Evolutionary conservation across 176 grass and related monocot species (phyloP).

Genomic region (Echinochloa phyllopogon): DNA sequence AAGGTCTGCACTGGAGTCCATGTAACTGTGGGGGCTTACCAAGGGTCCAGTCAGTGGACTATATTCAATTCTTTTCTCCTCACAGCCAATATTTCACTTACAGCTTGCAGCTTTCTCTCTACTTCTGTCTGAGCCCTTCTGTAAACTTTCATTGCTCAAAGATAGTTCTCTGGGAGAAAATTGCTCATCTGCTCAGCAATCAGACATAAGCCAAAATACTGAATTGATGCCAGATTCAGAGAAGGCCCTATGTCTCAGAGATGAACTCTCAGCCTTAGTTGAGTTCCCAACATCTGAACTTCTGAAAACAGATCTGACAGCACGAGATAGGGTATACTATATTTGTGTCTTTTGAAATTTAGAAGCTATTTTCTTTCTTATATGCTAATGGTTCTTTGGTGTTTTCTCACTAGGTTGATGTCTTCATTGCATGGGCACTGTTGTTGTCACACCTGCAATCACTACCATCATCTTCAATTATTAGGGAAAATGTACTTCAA

Average conservation of each 20-base stretch:
- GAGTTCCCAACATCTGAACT: conserved; percentile 69
- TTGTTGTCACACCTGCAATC: conserved; percentile 74
- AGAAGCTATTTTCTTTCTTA: conserved; percentile 21
- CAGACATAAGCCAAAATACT: conserved; percentile 38
- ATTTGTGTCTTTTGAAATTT: conserved; percentile 11
- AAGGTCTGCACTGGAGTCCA: conserved; percentile 78
- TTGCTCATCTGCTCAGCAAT: conserved; percentile 37
- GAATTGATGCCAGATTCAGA: conserved; percentile 57
- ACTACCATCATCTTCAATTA: conserved; percentile 58
- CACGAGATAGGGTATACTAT: conserved; percentile 65
- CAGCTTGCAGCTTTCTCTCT: conserved; percentile 82
- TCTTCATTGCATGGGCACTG: conserved; percentile 78
- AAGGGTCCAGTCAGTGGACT: conserved; percentile 72
- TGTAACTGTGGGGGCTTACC: conserved; percentile 90
- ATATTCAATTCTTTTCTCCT: conserved; percentile 89
- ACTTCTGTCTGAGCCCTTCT: conserved; percentile 79
- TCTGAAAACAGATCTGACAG: conserved; percentile 68
- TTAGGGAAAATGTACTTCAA: conserved; percentile 65
- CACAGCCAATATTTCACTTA: conserved; percentile 67
- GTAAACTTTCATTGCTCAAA: conserved; percentile 69
- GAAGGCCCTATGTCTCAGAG: conserved; percentile 66
- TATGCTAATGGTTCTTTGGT: conserved; percentile 36
- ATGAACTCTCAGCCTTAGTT: conserved; percentile 74
- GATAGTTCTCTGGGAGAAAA: conserved; percentile 47
- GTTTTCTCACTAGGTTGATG: conserved; percentile 63